Evolutionary conservation across 805 yeast species (phyloP), one percentile per base, ranked within the genome.

Genomic region (Cyberlindnera lachancei): DNA sequence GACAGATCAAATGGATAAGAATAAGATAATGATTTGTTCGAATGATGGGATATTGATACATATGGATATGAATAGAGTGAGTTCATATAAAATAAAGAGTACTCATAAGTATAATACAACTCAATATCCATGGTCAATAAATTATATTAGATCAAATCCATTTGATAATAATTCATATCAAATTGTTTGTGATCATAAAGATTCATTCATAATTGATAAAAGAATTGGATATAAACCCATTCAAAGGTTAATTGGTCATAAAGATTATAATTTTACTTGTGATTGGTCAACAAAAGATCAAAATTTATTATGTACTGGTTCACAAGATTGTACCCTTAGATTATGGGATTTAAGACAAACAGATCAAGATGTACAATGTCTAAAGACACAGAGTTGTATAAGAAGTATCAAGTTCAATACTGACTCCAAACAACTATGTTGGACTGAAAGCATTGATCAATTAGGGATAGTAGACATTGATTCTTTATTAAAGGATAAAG

Each of bases 361-460:
- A 16, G 26, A 4, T 24, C 15, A 10, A 11, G 26, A 15, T 15
- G 17, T 24, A 6, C 12, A 4, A 15, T 14, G 26, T 30, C 54
- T 35, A 56, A 66, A 22, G 29, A 53, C 55, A 2, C 46, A 44
- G 3, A 36, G 49, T n/a, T 3, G 3, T 7, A 11, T 24, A 3
- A n/a, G 26, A n/a, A 24, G 16, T 13, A 16, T 13, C 10, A 12
- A 9, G 8, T 24, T 24, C 15, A 4, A 24, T 15, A 56, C 63
- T 4, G 75, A 73, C 0, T 75, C 79, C 3, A 58, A 61, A 8
- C 62, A 54, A 37, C 42, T 76, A 8, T 61, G 68, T 10, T 70
- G 75, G 65, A 77, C 76, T 4, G 82, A 76, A 42, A 65, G 74
- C 22, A 59, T 73, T 32, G 83, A 76, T 45, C 73, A 70, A 42